Evolutionary conservation across 2,329 filamentous ascomycete genomes (phyloP).

Genomic region (Coleophoma eucalyptorum): DNA sequence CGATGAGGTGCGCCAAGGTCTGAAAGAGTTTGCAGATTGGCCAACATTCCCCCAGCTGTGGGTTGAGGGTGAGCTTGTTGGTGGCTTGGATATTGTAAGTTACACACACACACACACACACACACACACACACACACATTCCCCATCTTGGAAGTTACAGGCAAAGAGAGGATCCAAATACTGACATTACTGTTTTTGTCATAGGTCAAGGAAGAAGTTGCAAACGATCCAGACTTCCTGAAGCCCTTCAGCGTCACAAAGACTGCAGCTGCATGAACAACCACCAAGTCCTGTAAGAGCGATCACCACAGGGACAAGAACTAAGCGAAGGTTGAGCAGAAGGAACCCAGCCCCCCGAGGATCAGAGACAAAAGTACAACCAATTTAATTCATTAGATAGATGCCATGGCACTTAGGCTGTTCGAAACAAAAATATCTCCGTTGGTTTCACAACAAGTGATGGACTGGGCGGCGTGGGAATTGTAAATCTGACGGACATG

Average conservation of each 20-base stretch:
- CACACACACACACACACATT: neutral
- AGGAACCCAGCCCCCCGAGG: no score
- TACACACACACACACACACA: neutral
- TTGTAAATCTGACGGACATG: no score
- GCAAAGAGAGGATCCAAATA: neutral
- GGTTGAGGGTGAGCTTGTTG: constrained; percentile 85
- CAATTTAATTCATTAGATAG: no score
- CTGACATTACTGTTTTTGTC: constrained; percentile 4
- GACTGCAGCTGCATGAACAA: neutral
- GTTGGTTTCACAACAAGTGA: no score
- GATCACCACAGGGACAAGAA: no score
- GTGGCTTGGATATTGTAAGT: constrained; percentile 92
- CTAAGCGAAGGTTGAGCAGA: no score
- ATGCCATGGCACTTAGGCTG: no score
- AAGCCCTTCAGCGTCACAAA: constrained; percentile 59
- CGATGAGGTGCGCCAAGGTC: constrained; percentile 90
- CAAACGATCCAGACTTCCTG: constrained; percentile 79
- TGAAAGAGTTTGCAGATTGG: constrained; percentile 99
- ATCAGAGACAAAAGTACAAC: no score
- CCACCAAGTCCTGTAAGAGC: no score
- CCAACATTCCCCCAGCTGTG: constrained; percentile 96
- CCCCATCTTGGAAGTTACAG: neutral
- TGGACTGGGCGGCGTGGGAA: no score
- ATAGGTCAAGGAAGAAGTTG: constrained; percentile 90
- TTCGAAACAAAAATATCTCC: no score